Evolutionary conservation across 805 yeast species (phyloP).

Genomic region (Grigorovia transvaalensis): DNA sequence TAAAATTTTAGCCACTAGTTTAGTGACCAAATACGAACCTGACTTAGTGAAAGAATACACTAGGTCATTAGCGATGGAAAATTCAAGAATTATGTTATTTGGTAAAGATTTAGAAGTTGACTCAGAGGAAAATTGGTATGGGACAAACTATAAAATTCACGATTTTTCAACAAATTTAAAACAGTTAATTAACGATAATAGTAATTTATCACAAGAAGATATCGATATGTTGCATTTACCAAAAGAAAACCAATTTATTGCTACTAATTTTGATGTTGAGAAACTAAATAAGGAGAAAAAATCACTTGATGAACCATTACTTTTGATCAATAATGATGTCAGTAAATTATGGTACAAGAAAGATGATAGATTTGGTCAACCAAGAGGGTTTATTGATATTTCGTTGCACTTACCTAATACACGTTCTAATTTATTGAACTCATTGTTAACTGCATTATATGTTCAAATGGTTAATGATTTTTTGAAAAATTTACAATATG

Average conservation of each 20-base stretch:
- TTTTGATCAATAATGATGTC: conserved; percentile 40
- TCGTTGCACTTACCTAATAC: conserved; percentile 57
- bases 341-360: conserved; percentile 75
- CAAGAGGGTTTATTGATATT: conserved; percentile 66
- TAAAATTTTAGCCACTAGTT: conserved; percentile 44
- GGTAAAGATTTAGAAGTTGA: conserved; percentile 43
- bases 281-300: conserved; percentile 27
- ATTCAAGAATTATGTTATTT: conserved; percentile 49
- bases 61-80: conserved; percentile 41
- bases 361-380: conserved; percentile 82
- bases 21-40: conserved; percentile 51
- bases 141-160: conserved; percentile 59
- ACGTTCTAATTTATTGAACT: conserved; percentile 45
- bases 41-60: conserved; percentile 41
- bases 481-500: conserved; percentile 60
- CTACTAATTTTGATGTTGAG: conserved; percentile 61
- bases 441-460: conserved; percentile 50
- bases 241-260: conserved; percentile 65
- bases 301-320: conserved; percentile 47
- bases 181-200: conserved; percentile 24
- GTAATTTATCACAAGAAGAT: conserved; percentile 7
- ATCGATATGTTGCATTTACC: conserved; percentile 47
- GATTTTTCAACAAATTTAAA: conserved; percentile 35
- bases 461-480: conserved; percentile 67
- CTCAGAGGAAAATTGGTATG: conserved; percentile 74